phyloP scores from a whole-genome alignment of 2,329 filamentous ascomycete species.

The Diaporthe vexans region DNA sequence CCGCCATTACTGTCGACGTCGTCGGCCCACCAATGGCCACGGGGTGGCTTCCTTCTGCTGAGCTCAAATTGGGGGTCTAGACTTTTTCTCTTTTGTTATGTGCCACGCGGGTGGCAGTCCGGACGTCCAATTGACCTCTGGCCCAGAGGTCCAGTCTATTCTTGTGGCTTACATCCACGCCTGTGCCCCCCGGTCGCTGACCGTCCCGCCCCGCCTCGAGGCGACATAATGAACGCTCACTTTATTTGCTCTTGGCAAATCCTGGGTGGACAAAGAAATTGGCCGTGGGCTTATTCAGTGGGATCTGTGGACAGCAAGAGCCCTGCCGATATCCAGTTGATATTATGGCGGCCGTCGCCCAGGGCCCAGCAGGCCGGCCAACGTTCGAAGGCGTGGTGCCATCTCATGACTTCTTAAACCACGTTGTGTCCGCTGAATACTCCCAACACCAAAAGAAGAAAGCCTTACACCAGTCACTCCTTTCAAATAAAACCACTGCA shows the following conservation, averaged over 20 bases:
- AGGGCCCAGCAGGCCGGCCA: not conserved
- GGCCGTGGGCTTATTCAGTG: not conserved
- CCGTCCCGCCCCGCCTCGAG: not conserved
- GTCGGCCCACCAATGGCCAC: constrained; percentile 7
- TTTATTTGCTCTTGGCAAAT: not conserved
- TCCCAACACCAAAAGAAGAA: not conserved
- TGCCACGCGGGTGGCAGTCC: not conserved
- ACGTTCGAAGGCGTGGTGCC: not conserved
- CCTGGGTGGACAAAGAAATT: not conserved
- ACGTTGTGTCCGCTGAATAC: not conserved
- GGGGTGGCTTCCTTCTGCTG: not conserved
- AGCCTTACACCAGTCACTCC: not conserved
- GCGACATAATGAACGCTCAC: no score
- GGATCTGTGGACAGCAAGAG: not conserved
- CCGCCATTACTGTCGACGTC: not conserved
- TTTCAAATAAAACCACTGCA: constrained; percentile 12
- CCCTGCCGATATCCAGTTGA: not conserved
- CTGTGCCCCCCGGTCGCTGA: not conserved
- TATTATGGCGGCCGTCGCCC: constrained; percentile 12
- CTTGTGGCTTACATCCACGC: constrained; percentile 25
- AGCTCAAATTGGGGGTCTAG: not conserved
- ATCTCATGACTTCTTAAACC: constrained; percentile 6
- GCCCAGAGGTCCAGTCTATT: not conserved
- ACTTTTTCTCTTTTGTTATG: not conserved
- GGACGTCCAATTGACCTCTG: not conserved